These are phyloP conservation scores for Blechomonas ayalai DNA, from an alignment of 208 protist genomes.

Conservation along the genomic window DNA sequence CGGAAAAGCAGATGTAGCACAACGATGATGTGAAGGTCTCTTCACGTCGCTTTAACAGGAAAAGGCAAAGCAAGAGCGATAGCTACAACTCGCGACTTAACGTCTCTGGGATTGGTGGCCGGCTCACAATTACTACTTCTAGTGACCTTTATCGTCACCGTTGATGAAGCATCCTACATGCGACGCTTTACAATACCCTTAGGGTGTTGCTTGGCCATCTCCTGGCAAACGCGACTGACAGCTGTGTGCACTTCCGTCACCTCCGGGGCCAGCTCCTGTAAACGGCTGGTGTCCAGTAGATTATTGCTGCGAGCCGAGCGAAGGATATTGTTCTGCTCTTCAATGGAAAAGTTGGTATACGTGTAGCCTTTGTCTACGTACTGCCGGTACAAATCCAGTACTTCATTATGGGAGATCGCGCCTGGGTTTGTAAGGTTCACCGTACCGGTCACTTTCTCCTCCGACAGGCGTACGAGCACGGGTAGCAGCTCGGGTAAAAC, in stretches of 20 bases:
- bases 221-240: conserved; percentile 31
- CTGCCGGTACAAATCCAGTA: conserved; percentile 45
- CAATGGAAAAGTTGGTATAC: conserved; percentile 43
- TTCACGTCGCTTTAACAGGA: too few species aligned
- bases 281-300: conserved; percentile 18
- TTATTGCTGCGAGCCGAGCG: conserved; percentile 37
- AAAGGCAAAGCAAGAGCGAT: too few species aligned
- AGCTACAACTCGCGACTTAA: too few species aligned
- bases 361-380: conserved; percentile 37
- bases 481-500: conserved; percentile 44
- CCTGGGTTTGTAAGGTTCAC: conserved; percentile 58
- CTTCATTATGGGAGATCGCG: conserved; percentile 47
- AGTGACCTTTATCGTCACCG: too few species aligned
- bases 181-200: conserved; percentile 26
- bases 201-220: conserved; percentile 23
- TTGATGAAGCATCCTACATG: too few species aligned
- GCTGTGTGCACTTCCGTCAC: conserved; percentile 42
- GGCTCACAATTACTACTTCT: too few species aligned
- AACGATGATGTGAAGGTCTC: too few species aligned
- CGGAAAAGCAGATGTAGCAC: too few species aligned
- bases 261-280: conserved; percentile 17
- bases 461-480: conserved; percentile 23
- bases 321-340: conserved; percentile 56
- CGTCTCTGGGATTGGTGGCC: too few species aligned
- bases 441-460: conserved; percentile 29